Evolutionary conservation across 352 stramenopile species (phyloP).

Genomic region (Phytophthora quininea): DNA sequence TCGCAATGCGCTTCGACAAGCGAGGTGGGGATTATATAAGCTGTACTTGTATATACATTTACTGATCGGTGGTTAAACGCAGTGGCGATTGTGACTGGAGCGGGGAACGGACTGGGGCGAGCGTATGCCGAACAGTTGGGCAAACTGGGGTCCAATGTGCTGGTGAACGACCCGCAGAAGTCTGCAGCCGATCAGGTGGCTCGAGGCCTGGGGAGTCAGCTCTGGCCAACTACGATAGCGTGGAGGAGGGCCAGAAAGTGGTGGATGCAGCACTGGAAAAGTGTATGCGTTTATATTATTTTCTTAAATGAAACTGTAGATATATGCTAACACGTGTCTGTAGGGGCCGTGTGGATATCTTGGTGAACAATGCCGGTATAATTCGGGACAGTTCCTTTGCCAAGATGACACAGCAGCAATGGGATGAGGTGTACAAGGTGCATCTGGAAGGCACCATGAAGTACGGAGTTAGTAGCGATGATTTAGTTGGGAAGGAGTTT

Average conservation of each 20-base stretch:
- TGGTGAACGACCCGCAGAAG: slow-evolving; percentile 83
- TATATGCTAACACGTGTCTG: background rate
- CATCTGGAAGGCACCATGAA: slow-evolving; percentile 87
- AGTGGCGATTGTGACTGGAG: slow-evolving; percentile 89
- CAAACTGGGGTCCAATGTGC: slow-evolving; percentile 65
- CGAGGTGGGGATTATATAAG: slow-evolving; percentile 31
- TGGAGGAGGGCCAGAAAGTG: slow-evolving; percentile 73
- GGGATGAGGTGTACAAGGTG: slow-evolving; percentile 82
- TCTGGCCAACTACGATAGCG: slow-evolving; percentile 78
- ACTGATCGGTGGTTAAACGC: background rate
- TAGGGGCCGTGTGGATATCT: slow-evolving; percentile 87
- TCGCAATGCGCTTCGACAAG: slow-evolving; percentile 57
- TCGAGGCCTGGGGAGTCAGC: slow-evolving; percentile 56
- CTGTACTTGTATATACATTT: background rate
- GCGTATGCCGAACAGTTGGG: slow-evolving; percentile 84
- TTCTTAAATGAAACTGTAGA: background rate
- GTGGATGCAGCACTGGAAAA: slow-evolving; percentile 86
- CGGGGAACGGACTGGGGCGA: slow-evolving; percentile 82
- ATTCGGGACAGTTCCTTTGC: slow-evolving; percentile 89
- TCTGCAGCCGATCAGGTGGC: slow-evolving; percentile 72
- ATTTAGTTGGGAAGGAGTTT: background rate
- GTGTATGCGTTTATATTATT: slow-evolving; percentile 40
- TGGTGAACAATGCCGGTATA: slow-evolving; percentile 95
- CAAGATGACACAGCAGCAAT: slow-evolving; percentile 87
- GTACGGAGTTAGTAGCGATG: slow-evolving; percentile 19